Evolutionary conservation across 1,139 yeast species (phyloP).

Genomic region (Yamadazyma triangularis): DNA sequence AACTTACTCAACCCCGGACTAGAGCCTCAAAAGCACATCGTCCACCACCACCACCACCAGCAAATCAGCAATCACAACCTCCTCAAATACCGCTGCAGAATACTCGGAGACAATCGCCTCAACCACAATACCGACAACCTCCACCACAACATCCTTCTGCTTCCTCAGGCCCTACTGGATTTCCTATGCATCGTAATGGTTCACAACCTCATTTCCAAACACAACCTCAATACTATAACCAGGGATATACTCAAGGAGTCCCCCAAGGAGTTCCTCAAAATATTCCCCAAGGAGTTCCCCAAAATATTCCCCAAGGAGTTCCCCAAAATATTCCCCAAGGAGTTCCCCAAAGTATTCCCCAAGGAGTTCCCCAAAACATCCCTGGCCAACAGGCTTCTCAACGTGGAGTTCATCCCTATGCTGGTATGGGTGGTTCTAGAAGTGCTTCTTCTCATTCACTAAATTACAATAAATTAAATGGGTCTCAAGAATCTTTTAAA

Average conservation of each 20-base stretch:
- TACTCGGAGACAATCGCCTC: constrained; percentile 1
- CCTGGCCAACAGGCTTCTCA: constrained; percentile 2
- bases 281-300: too few species aligned
- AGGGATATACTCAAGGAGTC: too few species aligned
- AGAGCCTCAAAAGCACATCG: too few species aligned
- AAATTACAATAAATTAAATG: too few species aligned
- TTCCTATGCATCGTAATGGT: too few species aligned
- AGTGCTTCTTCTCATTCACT: constrained; percentile 11
- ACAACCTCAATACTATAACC: too few species aligned
- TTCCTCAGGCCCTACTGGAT: too few species aligned
- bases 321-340: too few species aligned
- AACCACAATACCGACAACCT: constrained; percentile 3
- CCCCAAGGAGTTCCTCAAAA: too few species aligned
- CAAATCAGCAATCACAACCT: not conserved
- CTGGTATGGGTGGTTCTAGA: constrained; percentile 4
- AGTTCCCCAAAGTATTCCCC: too few species aligned
- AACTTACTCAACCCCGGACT: constrained; percentile 3
- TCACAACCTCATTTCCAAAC: too few species aligned
- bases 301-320: too few species aligned
- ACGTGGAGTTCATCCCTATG: constrained; percentile 2
- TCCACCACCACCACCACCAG: constrained; percentile 4
- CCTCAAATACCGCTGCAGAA: constrained; percentile 1
- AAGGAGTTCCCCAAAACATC: not conserved
- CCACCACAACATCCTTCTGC: constrained; percentile 1
- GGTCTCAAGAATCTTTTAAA: constrained; percentile 1